Evolutionary conservation across 2,329 filamentous ascomycete genomes (phyloP), one percentile per base, ranked within the genome.

Genomic region (Colletotrichum graminicola): DNA sequence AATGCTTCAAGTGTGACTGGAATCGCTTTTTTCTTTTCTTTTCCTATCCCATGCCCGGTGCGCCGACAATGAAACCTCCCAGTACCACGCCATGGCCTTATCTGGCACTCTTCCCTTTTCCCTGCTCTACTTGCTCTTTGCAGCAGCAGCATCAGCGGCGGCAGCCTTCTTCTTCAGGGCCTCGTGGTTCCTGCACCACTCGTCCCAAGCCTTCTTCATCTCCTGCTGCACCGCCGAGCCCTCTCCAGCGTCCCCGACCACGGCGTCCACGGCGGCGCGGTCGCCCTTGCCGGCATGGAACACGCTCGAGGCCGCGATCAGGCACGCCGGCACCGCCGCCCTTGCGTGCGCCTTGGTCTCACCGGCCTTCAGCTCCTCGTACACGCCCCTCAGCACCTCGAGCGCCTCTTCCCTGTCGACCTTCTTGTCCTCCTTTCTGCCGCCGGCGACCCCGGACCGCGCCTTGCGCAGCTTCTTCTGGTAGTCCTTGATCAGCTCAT

Each of bases 311-410:
- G 88, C 90, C 2, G 94, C 81, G 59, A 93, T 86, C 62, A 94
- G 81, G 76, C 91, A 92, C 0, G 92, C 90, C 1, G 88, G 90
- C 75, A 94, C 97, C 71, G 92, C 94, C 0, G 93, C 91, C 76
- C 89, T 90, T 29, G 90, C 89, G 79, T 96, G 94, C 3, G 90
- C 85, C 73, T 93, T 92, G 0, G 93, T 90, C 75, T 87, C 84
- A 59, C 86, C 82, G 16, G 87, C 87, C 78, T 84, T 84, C 3
- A 90, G 90, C 79, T 93, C 91, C 10, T 84, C 82, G 76, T 97
- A 94, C 16, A 97, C 86, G 43, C 86, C 84, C 70, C 84, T 83
- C 54, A 98, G 82, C 11, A 94, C 81, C 12, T 82, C 82, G 78
- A 91, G 85, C 49, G 89, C 81, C 43, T 80, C 76, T 65, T 87